These are phyloP conservation scores for Silybum marianum DNA, from an alignment of 129 eudicot species.

Conservation along the genomic window DNA sequence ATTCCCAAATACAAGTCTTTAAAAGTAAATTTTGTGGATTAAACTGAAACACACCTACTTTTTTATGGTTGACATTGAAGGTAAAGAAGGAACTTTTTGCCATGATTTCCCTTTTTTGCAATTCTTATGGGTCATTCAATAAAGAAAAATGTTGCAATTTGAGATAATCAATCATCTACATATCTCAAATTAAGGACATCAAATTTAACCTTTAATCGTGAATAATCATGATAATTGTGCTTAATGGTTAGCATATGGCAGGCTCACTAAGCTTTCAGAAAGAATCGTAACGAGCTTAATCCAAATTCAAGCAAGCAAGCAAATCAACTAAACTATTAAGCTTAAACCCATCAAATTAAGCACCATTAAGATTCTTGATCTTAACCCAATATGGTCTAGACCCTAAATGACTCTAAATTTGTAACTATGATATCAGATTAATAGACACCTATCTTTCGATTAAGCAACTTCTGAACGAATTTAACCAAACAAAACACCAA, in stretches of 20 bases:
- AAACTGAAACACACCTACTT: background rate
- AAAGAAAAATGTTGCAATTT: background rate
- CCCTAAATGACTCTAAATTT: background rate
- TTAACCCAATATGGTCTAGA: too few species aligned
- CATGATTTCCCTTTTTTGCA: too few species aligned
- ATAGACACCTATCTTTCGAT: background rate
- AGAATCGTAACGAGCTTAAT: background rate
- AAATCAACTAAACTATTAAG: background rate
- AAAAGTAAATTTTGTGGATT: background rate
- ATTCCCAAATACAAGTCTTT: background rate
- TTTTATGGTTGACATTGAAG: background rate
- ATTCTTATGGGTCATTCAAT: background rate
- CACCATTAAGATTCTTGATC: background rate
- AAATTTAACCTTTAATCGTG: background rate
- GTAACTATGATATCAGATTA: conserved; percentile 15
- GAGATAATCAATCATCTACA: background rate
- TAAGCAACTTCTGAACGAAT: background rate
- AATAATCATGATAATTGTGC: background rate
- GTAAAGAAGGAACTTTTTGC: background rate
- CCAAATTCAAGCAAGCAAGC: background rate
- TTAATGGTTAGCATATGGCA: background rate
- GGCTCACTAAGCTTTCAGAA: background rate
- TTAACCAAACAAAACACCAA: background rate
- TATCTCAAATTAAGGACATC: background rate
- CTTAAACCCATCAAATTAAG: conserved; percentile 2